phyloP scores from a whole-genome alignment of 2,329 filamentous ascomycete genomes.

The Mariannaea sp. region DNA sequence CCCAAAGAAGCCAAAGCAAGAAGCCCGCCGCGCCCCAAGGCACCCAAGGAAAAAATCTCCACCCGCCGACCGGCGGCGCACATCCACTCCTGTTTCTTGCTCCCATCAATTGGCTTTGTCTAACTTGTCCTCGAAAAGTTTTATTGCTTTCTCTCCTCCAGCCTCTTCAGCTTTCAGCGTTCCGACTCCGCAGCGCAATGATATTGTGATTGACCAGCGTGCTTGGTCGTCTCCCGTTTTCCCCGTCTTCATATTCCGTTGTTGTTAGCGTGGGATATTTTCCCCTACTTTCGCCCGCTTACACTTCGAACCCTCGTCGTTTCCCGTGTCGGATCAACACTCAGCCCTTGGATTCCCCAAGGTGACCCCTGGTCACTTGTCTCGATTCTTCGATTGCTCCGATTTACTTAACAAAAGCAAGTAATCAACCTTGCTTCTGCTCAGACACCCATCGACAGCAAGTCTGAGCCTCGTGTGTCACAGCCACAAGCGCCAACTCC shows the following conservation, averaged over 20 bases:
- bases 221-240: conserved; percentile 30
- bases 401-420: conserved; percentile 18
- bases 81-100: conserved; percentile 37
- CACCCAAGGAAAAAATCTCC: conserved; percentile 38
- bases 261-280: conserved; percentile 28
- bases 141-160: conserved; percentile 36
- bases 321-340: conserved; percentile 16
- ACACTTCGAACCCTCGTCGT: conserved; percentile 9
- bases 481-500: conserved; percentile 1
- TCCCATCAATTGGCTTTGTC: conserved; percentile 40
- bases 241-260: conserved; percentile 29
- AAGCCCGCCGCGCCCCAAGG: conserved; percentile 29
- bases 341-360: conserved; percentile 18
- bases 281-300: conserved; percentile 16
- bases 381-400: conserved; percentile 23
- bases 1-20: conserved; percentile 36
- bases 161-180: conserved; percentile 35
- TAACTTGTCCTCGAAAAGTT: conserved; percentile 40
- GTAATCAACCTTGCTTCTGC: conserved; percentile 18
- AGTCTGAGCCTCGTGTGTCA: conserved; percentile 1
- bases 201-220: conserved; percentile 34
- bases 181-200: conserved; percentile 35
- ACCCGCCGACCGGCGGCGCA: conserved; percentile 36
- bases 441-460: conserved; percentile 14
- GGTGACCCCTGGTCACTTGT: conserved; percentile 20